Conservation (phyloP, 495 filamentous ascomycete species). For the Daldinia vernicosa region DNA sequence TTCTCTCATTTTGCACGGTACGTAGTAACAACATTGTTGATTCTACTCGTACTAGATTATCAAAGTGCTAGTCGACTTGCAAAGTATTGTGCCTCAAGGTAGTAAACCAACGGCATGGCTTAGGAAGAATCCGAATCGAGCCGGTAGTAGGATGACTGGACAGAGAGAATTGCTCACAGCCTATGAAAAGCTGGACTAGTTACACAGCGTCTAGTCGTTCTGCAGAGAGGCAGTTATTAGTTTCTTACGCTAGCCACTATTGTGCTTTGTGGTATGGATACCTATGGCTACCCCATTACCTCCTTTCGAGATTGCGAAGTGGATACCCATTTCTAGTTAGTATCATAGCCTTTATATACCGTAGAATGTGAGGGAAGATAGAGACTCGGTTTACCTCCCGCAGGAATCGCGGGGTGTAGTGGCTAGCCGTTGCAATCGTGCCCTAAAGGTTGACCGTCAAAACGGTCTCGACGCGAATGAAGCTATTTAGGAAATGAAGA, state of each 20-base stretch:
- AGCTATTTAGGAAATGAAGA: constrained; percentile 14
- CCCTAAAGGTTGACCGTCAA: background rate
- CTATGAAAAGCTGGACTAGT: constrained; percentile 5
- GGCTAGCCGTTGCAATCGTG: background rate
- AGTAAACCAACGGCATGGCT: constrained; percentile 1
- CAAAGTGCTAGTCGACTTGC: background rate
- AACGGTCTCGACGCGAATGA: background rate
- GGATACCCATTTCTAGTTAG: background rate
- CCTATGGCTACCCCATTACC: background rate
- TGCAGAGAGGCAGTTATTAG: constrained; percentile 6
- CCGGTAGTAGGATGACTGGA: background rate
- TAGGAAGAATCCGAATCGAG: constrained; percentile 12
- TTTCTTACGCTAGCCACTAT: background rate
- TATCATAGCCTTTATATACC: background rate
- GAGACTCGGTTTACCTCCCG: background rate
- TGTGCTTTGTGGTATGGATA: background rate
- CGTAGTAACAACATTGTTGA: background rate
- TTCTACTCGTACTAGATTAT: background rate
- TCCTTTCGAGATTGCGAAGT: constrained; percentile 12
- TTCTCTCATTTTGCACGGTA: constrained; percentile 3
- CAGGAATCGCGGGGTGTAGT: background rate
- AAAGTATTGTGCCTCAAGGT: background rate
- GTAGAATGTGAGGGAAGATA: background rate
- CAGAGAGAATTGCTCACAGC: background rate
- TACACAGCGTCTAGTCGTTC: constrained; percentile 15